Evolutionary conservation across 257 asterid species (phyloP), one percentile per base, ranked within the genome.

Genomic region (Petrea volubilis): DNA sequence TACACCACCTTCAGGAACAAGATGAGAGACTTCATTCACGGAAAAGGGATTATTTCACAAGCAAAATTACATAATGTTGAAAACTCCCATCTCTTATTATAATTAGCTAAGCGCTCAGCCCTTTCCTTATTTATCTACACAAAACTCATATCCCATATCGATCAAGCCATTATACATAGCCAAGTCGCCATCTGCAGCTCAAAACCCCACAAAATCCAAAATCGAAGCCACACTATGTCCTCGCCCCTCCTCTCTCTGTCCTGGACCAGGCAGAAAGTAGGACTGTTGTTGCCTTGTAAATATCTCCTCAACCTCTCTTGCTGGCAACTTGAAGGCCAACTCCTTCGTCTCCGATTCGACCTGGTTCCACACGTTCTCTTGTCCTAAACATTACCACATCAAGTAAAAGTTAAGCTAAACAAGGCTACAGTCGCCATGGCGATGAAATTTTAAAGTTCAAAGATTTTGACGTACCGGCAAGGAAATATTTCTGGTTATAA

Each of bases 231-330:
- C 15, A 28, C 28, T 15, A 23, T 44, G 72, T 24, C 72, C 67
- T 20, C 14, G 24, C 49, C 74, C 80, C 34, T 50, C 29, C 73
- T 71, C 75, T 21, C 49, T 43, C 68, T 68, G 79, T 8, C 56
- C 71, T 4, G 85, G 82, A 2, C 80, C 86, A 3, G 85, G 67
- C 70, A 84, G 69, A 27, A 86, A 82, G 55, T 60, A 80, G 0
- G 80, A 70, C 64, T 49, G 47, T 1, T 67, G 73, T 65, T 80
- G 86, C 51, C 64, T 82, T 24, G 69, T 11, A 1, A 78, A 47
- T 43, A 74, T 67, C 77, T 79, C 75, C 36, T 74, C 83, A 29
- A 79, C 71, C 60, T 63, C 79, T 56, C 60, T 44, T 25, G 74
- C 80, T 8, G 71, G 71, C 33, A 52, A 5, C 17, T 46, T 52